Evolutionary conservation across 371 early-diverging fungal species (phyloP).

Genomic region (Saksenaea vasiformis): DNA sequence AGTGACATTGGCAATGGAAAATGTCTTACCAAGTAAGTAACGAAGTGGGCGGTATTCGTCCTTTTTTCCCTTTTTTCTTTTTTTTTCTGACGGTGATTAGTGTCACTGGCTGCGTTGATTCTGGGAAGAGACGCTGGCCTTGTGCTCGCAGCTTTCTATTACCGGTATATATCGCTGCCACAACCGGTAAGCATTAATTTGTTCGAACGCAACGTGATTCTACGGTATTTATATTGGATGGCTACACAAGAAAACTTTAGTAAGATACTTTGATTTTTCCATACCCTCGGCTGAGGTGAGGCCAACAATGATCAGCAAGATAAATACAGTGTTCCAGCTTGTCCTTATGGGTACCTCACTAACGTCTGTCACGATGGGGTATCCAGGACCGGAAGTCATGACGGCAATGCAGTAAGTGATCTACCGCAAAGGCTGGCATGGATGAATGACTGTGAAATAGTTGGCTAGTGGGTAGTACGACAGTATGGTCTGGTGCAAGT

Average conservation of each 20-base stretch:
- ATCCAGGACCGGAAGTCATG: conserved; percentile 36
- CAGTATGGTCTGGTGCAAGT: conserved; percentile 77
- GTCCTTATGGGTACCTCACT: conserved; percentile 78
- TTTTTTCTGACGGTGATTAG: conserved; percentile 33
- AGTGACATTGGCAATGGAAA: conserved; percentile 73
- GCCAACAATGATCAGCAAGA: conserved; percentile 87
- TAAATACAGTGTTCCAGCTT: conserved; percentile 92
- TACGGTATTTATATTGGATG: conserved; percentile 6
- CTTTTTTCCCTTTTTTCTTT: conserved; percentile 9
- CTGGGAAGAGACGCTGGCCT: conserved; percentile 87
- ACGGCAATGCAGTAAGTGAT: conserved; percentile 44
- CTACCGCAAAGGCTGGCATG: neutral
- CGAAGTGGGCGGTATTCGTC: neutral
- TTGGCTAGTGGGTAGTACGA: conserved; percentile 78
- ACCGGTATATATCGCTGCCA: conserved; percentile 87
- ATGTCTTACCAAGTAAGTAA: conserved; percentile 76
- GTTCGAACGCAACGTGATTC: neutral
- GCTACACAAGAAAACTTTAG: conserved; percentile 70
- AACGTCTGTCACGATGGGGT: conserved; percentile 39
- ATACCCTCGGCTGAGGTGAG: conserved; percentile 91
- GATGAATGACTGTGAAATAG: conserved; percentile 27
- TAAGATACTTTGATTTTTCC: conserved; percentile 86
- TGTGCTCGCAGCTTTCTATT: conserved; percentile 77
- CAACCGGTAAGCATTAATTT: conserved; percentile 68
- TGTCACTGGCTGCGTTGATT: conserved; percentile 80